Conservation (phyloP, 805 yeast genomes). For the Yarrowia sp. region DNA sequence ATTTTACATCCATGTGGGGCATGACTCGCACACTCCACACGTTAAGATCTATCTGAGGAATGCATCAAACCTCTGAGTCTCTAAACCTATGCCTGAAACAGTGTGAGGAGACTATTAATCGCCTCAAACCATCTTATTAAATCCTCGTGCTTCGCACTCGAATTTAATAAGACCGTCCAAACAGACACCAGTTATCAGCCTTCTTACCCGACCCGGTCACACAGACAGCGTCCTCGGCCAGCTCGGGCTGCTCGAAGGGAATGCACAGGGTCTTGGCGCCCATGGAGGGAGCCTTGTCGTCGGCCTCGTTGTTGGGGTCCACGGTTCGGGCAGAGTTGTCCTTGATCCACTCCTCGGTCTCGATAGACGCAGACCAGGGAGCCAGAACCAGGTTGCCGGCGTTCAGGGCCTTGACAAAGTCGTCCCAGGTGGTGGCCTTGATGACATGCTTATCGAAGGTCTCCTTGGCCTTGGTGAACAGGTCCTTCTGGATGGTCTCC, state of each 20-base stretch:
- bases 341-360: slow-evolving; percentile 97
- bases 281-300: slow-evolving; percentile 98
- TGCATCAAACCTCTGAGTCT: no score
- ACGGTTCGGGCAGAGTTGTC: slow-evolving; percentile 79
- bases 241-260: slow-evolving; percentile 89
- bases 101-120: no score
- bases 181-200: slow-evolving; percentile 89
- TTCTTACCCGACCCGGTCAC: slow-evolving; percentile 72
- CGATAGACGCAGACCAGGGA: slow-evolving; percentile 97
- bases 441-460: slow-evolving; percentile 85
- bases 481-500: slow-evolving; percentile 78
- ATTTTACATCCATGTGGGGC: slow-evolving; percentile 4
- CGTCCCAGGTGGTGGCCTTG: slow-evolving; percentile 81
- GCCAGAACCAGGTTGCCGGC: slow-evolving; percentile 87
- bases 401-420: slow-evolving; percentile 91
- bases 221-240: slow-evolving; percentile 83
- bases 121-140: neutral
- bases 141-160: slow-evolving; percentile 1
- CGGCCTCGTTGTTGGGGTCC: slow-evolving; percentile 85
- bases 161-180: slow-evolving; percentile 91
- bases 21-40: neutral
- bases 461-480: slow-evolving; percentile 80
- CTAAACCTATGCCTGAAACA: no score
- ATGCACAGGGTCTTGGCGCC: slow-evolving; percentile 99
- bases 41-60: neutral